Percentiles rank a stretch among this genome's conserved stretches.
Conservation (phyloP, 2,329 filamentous ascomycete species). For the Curvularia eragrostidis region DNA sequence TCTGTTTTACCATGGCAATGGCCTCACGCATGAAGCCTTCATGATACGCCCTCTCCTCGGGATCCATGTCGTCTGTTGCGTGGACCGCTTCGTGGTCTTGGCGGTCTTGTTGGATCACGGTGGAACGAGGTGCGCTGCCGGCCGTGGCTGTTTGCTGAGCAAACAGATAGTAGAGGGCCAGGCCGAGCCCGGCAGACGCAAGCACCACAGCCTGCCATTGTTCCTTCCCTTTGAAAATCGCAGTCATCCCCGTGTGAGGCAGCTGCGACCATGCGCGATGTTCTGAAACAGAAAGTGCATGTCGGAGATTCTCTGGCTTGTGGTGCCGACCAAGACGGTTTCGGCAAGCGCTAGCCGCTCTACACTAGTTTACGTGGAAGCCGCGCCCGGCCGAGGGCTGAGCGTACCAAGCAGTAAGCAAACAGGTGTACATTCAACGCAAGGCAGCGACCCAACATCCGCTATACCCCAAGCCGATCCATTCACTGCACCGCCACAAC, state of each 20-base stretch:
- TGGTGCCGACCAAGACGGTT: constrained; percentile 30
- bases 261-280: constrained; percentile 23
- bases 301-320: constrained; percentile 25
- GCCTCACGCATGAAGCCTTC: constrained; percentile 82
- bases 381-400: constrained; percentile 31
- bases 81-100: constrained; percentile 38
- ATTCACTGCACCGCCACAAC: constrained; percentile 40
- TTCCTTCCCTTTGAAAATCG: constrained; percentile 21
- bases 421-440: constrained; percentile 18
- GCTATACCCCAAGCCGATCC: constrained; percentile 1
- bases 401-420: constrained; percentile 20
- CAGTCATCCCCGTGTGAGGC: constrained; percentile 24
- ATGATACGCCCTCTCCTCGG: constrained; percentile 56
- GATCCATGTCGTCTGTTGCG: constrained; percentile 37
- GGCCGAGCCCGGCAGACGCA: constrained; percentile 31
- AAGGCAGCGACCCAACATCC: constrained; percentile 33
- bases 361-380: constrained; percentile 41
- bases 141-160: constrained; percentile 20
- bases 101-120: constrained; percentile 27
- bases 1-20: constrained; percentile 73
- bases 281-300: constrained; percentile 31
- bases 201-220: constrained; percentile 30
- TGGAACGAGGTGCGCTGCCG: constrained; percentile 17
- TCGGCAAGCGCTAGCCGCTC: constrained; percentile 34
- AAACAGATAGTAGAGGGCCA: constrained; percentile 27